Base-by-base conservation (phyloP, 2,329 filamentous ascomycete species). In the Aotearoamyces nothofagi region DNA sequence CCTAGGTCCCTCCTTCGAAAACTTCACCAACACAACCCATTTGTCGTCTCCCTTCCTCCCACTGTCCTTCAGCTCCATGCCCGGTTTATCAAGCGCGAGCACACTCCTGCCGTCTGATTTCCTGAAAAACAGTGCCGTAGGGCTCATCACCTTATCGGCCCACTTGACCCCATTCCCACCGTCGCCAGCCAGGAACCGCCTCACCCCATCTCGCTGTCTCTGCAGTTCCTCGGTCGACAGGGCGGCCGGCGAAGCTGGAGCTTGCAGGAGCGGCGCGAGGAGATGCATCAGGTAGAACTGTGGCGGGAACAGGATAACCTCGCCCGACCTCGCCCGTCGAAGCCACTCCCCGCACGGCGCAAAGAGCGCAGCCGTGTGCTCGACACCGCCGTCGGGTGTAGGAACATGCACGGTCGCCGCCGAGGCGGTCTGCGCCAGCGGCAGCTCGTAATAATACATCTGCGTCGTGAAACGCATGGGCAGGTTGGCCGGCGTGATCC, bases 391-490 rank as follows among this genome's bases (percentile, higher is more conserved):
- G 43, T 87, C 82, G 35, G 66, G 65, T 0, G 72, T 78, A 0
- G 84, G 77, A 3, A 69, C 66, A 37, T 38, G 55, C 35, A 45
- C 53, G 41, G 36, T 42, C 17, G 42, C 45, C 5, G 50, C 38
- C 4, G 48, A 29, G 3, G 33, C 20, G n/a, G 41, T 27, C 9
- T 46, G 33, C 5, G 34, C 23, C 9, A 75, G 54, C 0, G 84
- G 84, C 3, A 94, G 63, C 52, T 92, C 76, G 54, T 93, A 93
- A 8, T 96, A 52, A 54, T 96, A 98, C 87, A 96, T 96, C 49
- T 94, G 86, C 1, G 87, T 94, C 0, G 80, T 82, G 56, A 92
- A 98, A 25, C 90, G 69, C 42, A 76, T 82, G 0, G 73, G 67
- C 2, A 77, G 58, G 36, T 68, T 71, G 1, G 60, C 53, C 0